Base-by-base conservation (phyloP, 345 rosid species). In the Citrus sinensis region DNA sequence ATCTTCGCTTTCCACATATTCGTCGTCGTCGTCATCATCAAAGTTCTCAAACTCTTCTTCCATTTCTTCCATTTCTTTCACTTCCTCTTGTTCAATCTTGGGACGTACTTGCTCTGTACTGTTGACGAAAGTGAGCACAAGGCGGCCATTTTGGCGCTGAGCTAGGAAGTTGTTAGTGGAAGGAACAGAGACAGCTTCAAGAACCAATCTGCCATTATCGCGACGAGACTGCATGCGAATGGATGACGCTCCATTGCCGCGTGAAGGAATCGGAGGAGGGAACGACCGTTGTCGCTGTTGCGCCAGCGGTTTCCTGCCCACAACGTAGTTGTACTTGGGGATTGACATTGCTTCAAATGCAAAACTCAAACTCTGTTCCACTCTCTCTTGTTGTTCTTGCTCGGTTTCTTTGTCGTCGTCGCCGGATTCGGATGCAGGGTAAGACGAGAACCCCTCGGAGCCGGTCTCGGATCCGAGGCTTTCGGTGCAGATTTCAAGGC, bases 391-490 rank as follows among this genome's bases (percentile, higher is more conserved):
- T 27, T 64, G 79, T 54, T 74, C 81, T 27, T 79, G 73, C 16
- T 75, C 75, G 6, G 74, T 59, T 17, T 82, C 88, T 66, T 86
- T 85, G 35, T 78, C 83, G 7, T 90, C 87, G 29, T 79, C 80
- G 2, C 81, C 82, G 2, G 78, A 87, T 80, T 92, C 96, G 0
- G 95, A 90, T 0, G 92, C 68, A 2, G 94, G 86, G 78, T 83
- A 79, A 0, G 93, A 89, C 39, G 97, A 89, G 83, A 94, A 93
- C 39, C 85, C 92, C 16, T 93, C 98, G 11, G 94, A 97, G 42
- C 98, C 99, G 9, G 98, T 92, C 83, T 97, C 99, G 37, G 98
- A 97, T 74, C 99, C 99, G n/a, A 96, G 98, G 76, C 95, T 96
- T 83, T 96, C 99, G 2, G 99, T 96, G 86, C 99, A 96, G 37